A percentile compares a stretch with the other conserved stretches of the same genome.
phyloP scores from a whole-genome alignment of 1,284 basidiomycete species.

The Trichosporon sp. region DNA sequence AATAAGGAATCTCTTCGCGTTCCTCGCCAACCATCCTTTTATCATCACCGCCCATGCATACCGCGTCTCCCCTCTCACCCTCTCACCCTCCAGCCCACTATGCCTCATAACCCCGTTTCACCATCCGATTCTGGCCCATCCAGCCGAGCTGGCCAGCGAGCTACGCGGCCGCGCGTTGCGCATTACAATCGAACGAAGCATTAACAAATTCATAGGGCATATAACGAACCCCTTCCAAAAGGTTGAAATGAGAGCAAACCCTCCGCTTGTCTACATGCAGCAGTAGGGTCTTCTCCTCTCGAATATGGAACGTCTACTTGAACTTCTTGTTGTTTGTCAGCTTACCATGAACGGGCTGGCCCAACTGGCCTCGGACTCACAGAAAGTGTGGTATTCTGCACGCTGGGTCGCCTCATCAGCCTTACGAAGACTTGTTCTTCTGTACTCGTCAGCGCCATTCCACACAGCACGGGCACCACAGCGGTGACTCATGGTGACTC shows the following conservation, averaged over 20 bases:
- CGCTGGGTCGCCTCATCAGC: too few species aligned
- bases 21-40: not conserved
- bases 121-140: not conserved
- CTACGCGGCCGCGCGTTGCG: not conserved
- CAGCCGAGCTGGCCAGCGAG: too few species aligned
- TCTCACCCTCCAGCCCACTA: not conserved
- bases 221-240: not conserved
- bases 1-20: not conserved
- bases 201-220: slow-evolving; percentile 8
- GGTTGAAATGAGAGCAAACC: not conserved
- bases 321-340: not conserved
- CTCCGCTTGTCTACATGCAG: not conserved
- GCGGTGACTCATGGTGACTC: slow-evolving; percentile 26
- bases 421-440: slow-evolving; percentile 24
- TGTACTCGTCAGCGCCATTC: not conserved
- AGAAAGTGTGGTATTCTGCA: not conserved
- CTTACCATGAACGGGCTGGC: not conserved
- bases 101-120: not conserved
- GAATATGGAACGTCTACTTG: slow-evolving; percentile 14
- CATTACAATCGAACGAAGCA: not conserved
- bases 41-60: not conserved
- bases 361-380: not conserved
- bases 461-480: not conserved
- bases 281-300: not conserved
- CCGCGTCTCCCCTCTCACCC: not conserved